These are phyloP conservation scores for Sordaria brevicollis DNA, from an alignment of 495 filamentous ascomycete species.

Conservation along the genomic window DNA sequence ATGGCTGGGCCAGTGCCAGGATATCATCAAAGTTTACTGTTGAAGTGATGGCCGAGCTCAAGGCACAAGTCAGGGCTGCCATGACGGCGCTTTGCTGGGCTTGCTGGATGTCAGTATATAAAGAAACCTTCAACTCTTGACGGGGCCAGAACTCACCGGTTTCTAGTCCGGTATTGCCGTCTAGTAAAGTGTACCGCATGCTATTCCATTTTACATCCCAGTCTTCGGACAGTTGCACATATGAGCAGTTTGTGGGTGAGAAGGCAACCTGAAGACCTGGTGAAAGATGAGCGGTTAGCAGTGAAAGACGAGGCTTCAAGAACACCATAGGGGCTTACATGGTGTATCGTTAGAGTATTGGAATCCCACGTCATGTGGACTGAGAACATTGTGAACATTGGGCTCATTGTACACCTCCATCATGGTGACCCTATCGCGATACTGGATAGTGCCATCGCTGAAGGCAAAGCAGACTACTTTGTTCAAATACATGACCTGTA, in stretches of 20 bases:
- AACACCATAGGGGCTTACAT: conserved; percentile 26
- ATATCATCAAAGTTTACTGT: conserved; percentile 65
- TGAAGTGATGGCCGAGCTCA: conserved; percentile 37
- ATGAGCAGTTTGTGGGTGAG: conserved; percentile 63
- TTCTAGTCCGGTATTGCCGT: conserved; percentile 27
- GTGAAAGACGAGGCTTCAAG: conserved; percentile 13
- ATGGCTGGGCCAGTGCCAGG: conserved; percentile 52
- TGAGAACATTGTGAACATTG: conserved; percentile 54
- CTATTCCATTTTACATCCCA: conserved; percentile 51
- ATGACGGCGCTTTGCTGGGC: conserved; percentile 30
- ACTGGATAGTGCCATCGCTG: conserved; percentile 68
- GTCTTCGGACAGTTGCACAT: conserved; percentile 54
- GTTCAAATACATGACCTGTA: conserved; percentile 54
- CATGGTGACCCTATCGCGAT: conserved; percentile 65
- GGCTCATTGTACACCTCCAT: conserved; percentile 48
- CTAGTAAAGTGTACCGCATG: conserved; percentile 44
- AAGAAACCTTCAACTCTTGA: not conserved
- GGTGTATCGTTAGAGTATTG: conserved; percentile 44
- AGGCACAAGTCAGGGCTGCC: conserved; percentile 27
- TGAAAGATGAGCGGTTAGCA: conserved; percentile 2
- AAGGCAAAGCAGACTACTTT: conserved; percentile 58
- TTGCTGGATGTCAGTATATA: conserved; percentile 6
- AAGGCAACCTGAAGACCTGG: conserved; percentile 56
- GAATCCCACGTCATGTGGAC: conserved; percentile 63
- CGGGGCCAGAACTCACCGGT: conserved; percentile 25